Percentiles rank a stretch among this genome's conserved stretches.
Conservation (phyloP, 1,284 basidiomycete species). For the Athelia psychrophila region DNA sequence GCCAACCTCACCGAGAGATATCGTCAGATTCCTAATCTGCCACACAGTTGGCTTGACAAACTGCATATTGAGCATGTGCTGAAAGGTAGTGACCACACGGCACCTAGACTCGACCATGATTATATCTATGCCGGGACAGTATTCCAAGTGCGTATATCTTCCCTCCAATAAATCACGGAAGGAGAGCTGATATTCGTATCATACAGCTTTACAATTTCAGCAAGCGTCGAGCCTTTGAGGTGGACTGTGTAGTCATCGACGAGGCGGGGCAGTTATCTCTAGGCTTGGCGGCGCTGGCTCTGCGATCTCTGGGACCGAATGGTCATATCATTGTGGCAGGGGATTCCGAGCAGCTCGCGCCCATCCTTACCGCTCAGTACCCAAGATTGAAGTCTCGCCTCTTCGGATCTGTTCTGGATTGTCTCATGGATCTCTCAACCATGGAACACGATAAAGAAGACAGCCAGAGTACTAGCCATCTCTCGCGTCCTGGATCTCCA, state of each 20-base stretch:
- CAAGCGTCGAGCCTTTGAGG: conserved; percentile 32
- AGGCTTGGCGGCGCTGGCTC: conserved; percentile 39
- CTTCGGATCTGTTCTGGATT: conserved; percentile 47
- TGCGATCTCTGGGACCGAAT: conserved; percentile 33
- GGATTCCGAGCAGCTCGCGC: conserved; percentile 49
- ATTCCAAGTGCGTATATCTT: conserved; percentile 36
- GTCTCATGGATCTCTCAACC: conserved; percentile 31
- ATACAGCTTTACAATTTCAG: conserved; percentile 42
- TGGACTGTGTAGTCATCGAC: conserved; percentile 43
- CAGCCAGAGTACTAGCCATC: not conserved
- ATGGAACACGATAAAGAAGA: conserved; percentile 16
- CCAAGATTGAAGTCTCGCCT: conserved; percentile 36
- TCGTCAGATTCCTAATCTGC: conserved; percentile 30
- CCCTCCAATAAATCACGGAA: not conserved
- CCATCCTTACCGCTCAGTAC: conserved; percentile 43
- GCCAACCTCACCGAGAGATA: conserved; percentile 33
- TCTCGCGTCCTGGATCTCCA: not conserved
- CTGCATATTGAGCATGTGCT: conserved; percentile 37
- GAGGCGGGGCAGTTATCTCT: conserved; percentile 48
- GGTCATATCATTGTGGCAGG: conserved; percentile 45
- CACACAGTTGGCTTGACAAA: conserved; percentile 36
- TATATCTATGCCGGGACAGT: conserved; percentile 47
- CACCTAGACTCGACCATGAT: conserved; percentile 12
- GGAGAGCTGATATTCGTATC: not conserved
- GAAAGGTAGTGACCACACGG: conserved; percentile 34